phyloP scores from a whole-genome alignment of 352 stramenopile genomes.

The Phytophthora aleatoria region DNA sequence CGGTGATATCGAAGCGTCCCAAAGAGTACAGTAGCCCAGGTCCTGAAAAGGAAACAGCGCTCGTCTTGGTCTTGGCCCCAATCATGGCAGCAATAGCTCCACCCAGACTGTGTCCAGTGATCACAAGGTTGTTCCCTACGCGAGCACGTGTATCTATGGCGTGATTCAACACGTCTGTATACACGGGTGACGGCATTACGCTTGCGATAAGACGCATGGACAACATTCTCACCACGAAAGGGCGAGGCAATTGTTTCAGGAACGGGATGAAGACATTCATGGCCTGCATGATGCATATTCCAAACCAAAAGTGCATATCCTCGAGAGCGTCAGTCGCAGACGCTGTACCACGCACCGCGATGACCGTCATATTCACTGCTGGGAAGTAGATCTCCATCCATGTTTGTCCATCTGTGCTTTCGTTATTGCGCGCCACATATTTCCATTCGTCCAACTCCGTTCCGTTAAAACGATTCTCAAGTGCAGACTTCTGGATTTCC shows the following conservation, averaged over 20 bases:
- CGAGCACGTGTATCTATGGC: conserved; percentile 43
- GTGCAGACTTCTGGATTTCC: conserved; percentile 54
- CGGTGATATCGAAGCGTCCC: conserved; percentile 67
- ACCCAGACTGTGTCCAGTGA: conserved; percentile 81
- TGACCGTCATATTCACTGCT: conserved; percentile 81
- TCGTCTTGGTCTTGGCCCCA: conserved; percentile 73
- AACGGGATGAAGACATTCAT: conserved; percentile 83
- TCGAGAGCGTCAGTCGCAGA: conserved; percentile 80
- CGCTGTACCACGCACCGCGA: conserved; percentile 79
- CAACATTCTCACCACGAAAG: conserved; percentile 75
- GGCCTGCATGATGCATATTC: conserved; percentile 86
- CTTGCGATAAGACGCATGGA: conserved; percentile 71
- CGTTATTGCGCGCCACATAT: conserved; percentile 77
- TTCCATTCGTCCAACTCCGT: conserved; percentile 72
- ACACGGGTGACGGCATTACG: conserved; percentile 74
- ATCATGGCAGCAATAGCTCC: conserved; percentile 80
- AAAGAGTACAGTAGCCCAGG: conserved; percentile 75
- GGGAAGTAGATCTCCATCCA: conserved; percentile 87
- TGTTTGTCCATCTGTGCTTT: conserved; percentile 67
- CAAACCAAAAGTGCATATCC: conserved; percentile 88
- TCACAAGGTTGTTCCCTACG: conserved; percentile 62
- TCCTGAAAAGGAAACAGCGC: conserved; percentile 77
- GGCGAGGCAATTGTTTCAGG: conserved; percentile 75
- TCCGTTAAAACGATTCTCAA: conserved; percentile 81
- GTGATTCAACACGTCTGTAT: conserved; percentile 61